These are phyloP conservation scores for Persicaria maculosa DNA, from an alignment of 148 eudicot genomes.

Conservation along the genomic window DNA sequence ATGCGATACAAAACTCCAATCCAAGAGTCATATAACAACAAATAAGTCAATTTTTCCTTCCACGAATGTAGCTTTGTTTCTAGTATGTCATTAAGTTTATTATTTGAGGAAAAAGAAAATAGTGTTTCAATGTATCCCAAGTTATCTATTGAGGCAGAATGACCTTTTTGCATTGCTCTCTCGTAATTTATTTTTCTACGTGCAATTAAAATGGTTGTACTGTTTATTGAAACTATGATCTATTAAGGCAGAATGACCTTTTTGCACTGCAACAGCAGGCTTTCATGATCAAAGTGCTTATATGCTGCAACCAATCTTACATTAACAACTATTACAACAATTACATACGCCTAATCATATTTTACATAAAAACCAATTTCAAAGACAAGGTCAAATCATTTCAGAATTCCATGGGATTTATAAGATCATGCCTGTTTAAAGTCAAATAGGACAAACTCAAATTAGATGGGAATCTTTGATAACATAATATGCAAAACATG, in stretches of 20 bases:
- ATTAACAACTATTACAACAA: not conserved
- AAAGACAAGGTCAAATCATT: no score
- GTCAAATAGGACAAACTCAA: no score
- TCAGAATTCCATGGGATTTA: no score
- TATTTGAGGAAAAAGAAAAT: not conserved
- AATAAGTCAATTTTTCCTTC: no score
- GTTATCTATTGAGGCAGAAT: not conserved
- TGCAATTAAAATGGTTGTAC: not conserved
- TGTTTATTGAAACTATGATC: not conserved
- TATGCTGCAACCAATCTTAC: constrained; percentile 1
- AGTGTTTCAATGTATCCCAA: not conserved
- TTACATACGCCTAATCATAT: no score
- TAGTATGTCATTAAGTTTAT: not conserved
- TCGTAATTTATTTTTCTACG: not conserved
- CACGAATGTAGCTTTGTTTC: no score
- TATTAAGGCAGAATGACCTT: no score
- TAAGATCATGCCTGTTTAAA: no score
- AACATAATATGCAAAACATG: no score
- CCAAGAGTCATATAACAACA: no score
- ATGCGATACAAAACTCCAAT: not conserved
- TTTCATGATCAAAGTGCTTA: not conserved
- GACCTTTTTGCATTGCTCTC: not conserved
- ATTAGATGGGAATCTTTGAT: no score
- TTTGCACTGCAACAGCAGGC: not conserved
- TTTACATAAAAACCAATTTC: no score